Evolutionary conservation across 768 basidiomycete genomes (phyloP).

Genomic region (Phaeotremella fagi): DNA sequence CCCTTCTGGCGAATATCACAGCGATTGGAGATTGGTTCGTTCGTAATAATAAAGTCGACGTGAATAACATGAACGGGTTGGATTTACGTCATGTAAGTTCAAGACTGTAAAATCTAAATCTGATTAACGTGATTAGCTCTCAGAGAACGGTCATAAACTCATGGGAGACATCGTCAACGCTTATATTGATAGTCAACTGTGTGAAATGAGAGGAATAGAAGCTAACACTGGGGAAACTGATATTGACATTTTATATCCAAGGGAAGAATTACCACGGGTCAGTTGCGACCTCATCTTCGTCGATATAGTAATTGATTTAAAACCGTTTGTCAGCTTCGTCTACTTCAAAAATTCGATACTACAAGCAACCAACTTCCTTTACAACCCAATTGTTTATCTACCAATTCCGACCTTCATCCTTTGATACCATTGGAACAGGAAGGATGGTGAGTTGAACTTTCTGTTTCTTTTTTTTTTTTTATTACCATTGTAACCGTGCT

Average conservation of each 20-base stretch:
- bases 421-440: slow-evolving; percentile 17
- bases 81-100: slow-evolving; percentile 41
- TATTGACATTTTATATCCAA: slow-evolving; percentile 19
- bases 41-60: slow-evolving; percentile 5
- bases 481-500: background rate
- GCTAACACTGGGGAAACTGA: slow-evolving; percentile 3
- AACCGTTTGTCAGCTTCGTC: slow-evolving; percentile 15
- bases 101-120: background rate
- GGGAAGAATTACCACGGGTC: slow-evolving; percentile 25
- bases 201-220: slow-evolving; percentile 29
- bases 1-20: slow-evolving; percentile 24
- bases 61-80: slow-evolving; percentile 18
- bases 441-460: slow-evolving; percentile 27
- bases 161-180: slow-evolving; percentile 24
- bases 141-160: slow-evolving; percentile 21
- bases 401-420: slow-evolving; percentile 20
- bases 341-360: slow-evolving; percentile 23
- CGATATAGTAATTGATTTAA: background rate
- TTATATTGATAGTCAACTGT: slow-evolving; percentile 30
- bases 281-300: slow-evolving; percentile 2
- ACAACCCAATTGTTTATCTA: slow-evolving; percentile 29
- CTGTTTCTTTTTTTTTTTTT: background rate
- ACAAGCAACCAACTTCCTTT: slow-evolving; percentile 13
- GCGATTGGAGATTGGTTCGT: slow-evolving; percentile 20
- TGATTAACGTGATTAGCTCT: slow-evolving; percentile 9